Percentiles rank a stretch among this genome's conserved stretches.
Evolutionary conservation across 208 protist genomes (phyloP).

Genomic region (Crithidia brevicula): DNA sequence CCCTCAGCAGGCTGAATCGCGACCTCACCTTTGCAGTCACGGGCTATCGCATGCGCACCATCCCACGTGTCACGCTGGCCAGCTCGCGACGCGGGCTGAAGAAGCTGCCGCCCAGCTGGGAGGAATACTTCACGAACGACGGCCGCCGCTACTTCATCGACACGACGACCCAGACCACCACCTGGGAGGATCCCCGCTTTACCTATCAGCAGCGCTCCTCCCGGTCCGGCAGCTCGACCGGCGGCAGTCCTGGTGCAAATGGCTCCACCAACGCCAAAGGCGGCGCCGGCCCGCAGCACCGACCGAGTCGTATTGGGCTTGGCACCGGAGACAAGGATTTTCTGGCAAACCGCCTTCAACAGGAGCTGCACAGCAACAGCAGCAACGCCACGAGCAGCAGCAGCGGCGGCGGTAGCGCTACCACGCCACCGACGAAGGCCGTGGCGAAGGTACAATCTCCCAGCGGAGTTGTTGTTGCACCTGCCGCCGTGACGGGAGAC

Average conservation of each 20-base stretch:
- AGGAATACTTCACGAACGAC: conserved; percentile 82
- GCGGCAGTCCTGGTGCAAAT: conserved; percentile 10
- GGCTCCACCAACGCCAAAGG: not conserved
- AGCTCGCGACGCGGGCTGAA: conserved; percentile 42
- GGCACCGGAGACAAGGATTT: conserved; percentile 58
- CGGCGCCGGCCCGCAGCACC: conserved; percentile 18
- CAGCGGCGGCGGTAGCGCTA: not conserved
- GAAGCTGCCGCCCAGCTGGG: conserved; percentile 70
- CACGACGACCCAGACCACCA: conserved; percentile 56
- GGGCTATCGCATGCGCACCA: conserved; percentile 75
- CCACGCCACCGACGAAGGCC: conserved; percentile 1
- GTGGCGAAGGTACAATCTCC: no score
- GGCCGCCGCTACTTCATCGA: conserved; percentile 79
- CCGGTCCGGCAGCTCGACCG: conserved; percentile 15
- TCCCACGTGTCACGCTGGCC: conserved; percentile 59
- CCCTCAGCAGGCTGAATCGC: conserved; percentile 62
- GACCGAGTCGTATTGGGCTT: conserved; percentile 44
- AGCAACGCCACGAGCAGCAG: not conserved
- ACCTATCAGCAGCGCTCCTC: conserved; percentile 17
- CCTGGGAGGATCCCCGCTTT: conserved; percentile 71
- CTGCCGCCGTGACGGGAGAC: not conserved
- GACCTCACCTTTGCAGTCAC: conserved; percentile 74
- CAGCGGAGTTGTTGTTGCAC: not conserved
- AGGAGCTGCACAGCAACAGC: conserved; percentile 38
- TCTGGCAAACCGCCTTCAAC: conserved; percentile 32